A percentile compares a stretch with the other conserved stretches of the same genome.
Evolutionary conservation across 2,329 filamentous ascomycete species (phyloP).

Genomic region (Trichoderma aggressivum): DNA sequence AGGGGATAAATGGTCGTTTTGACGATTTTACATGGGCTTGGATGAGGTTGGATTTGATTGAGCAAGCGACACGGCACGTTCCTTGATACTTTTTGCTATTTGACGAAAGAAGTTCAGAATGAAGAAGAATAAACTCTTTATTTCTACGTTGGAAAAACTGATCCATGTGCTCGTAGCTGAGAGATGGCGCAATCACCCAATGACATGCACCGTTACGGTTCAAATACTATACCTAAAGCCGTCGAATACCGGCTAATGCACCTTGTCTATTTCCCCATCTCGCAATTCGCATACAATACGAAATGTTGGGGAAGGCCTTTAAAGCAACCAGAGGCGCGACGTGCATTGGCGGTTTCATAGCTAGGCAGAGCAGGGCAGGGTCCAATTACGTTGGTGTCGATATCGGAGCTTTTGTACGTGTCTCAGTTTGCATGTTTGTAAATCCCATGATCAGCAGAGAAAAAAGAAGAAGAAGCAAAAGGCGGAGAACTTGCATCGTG

Average conservation of each 20-base stretch:
- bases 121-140: not conserved
- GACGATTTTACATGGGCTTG: not conserved
- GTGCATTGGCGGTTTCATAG: not conserved
- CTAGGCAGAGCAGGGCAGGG: not conserved
- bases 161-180: not conserved
- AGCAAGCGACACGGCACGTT: slow-evolving; percentile 5
- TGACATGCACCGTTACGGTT: not conserved
- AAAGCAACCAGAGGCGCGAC: not conserved
- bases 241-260: not conserved
- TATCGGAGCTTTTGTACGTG: not conserved
- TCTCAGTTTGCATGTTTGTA: not conserved
- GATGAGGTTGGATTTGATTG: not conserved
- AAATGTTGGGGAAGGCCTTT: not conserved
- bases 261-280: not conserved
- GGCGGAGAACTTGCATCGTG: not conserved
- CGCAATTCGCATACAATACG: not conserved
- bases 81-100: not conserved
- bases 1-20: not conserved
- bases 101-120: not conserved
- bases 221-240: not conserved
- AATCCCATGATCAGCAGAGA: not conserved
- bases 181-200: not conserved
- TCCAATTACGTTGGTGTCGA: not conserved
- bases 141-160: not conserved
- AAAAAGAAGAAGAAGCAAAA: not conserved